Conservation (phyloP, 495 filamentous ascomycete genomes). For the Paragyromitra xinjiangensis region DNA sequence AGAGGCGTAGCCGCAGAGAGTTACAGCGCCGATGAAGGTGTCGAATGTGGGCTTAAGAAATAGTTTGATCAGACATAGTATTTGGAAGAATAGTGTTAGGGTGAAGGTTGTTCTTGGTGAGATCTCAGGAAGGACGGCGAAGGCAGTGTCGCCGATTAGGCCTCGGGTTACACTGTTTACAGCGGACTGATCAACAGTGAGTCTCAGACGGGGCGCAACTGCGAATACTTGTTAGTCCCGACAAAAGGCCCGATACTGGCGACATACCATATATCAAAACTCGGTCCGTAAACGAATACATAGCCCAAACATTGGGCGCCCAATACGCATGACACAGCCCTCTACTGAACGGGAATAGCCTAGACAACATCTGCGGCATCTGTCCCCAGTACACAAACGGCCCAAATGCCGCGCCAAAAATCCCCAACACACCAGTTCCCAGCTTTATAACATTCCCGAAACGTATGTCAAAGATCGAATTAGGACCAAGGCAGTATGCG, state of each 20-base stretch:
- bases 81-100: constrained; percentile 83
- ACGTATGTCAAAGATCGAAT: constrained; percentile 77
- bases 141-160: constrained; percentile 92
- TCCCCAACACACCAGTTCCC: constrained; percentile 71
- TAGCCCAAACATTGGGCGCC: constrained; percentile 96
- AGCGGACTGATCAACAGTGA: constrained; percentile 75
- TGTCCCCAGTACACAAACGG: constrained; percentile 87
- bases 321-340: constrained; percentile 97
- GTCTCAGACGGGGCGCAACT: constrained; percentile 82
- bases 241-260: neutral
- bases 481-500: constrained; percentile 84
- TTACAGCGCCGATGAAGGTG: constrained; percentile 85
- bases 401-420: constrained; percentile 87
- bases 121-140: constrained; percentile 90
- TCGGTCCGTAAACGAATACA: constrained; percentile 92
- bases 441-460: constrained; percentile 84
- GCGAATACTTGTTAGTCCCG: constrained; percentile 53
- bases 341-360: constrained; percentile 92
- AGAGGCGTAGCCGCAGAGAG: constrained; percentile 94
- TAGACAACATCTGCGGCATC: constrained; percentile 81
- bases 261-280: constrained; percentile 78
- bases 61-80: constrained; percentile 78
- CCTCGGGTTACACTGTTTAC: constrained; percentile 89
- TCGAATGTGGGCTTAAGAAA: constrained; percentile 84
- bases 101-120: constrained; percentile 80